Conservation (phyloP, 805 yeast genomes). For the Phaffomyces antillensis region DNA sequence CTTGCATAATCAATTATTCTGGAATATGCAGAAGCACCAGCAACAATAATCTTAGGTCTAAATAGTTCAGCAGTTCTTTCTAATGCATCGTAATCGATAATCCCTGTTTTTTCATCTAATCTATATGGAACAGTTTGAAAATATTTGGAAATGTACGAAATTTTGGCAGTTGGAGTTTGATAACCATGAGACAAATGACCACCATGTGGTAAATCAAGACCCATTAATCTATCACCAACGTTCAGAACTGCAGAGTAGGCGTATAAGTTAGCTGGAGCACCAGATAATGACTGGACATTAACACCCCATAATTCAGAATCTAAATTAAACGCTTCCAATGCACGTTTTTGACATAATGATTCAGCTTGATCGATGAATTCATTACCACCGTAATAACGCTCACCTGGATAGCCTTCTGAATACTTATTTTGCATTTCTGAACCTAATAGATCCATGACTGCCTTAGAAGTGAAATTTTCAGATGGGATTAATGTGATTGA, state of each 20-base stretch:
- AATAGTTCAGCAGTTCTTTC: slow-evolving; percentile 85
- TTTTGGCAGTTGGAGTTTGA: slow-evolving; percentile 89
- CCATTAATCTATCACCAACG: slow-evolving; percentile 96
- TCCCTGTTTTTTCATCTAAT: slow-evolving; percentile 83
- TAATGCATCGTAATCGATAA: slow-evolving; percentile 92
- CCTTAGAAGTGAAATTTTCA: slow-evolving; percentile 93
- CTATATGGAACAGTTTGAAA: slow-evolving; percentile 99
- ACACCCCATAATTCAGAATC: slow-evolving; percentile 91
- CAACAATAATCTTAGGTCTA: slow-evolving; percentile 95
- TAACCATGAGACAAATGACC: slow-evolving; percentile 98
- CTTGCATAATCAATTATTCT: slow-evolving; percentile 94
- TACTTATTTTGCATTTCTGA: slow-evolving; percentile 98
- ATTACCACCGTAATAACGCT: slow-evolving; percentile 98
- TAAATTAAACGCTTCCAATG: slow-evolving; percentile 79
- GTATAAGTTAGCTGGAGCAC: slow-evolving; percentile 96
- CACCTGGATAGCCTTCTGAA: slow-evolving; percentile 99
- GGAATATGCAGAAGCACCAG: slow-evolving; percentile 98
- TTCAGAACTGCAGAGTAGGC: slow-evolving; percentile 93
- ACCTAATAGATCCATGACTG: slow-evolving; percentile 95
- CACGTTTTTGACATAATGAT: slow-evolving; percentile 87
- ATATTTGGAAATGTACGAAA: slow-evolving; percentile 92
- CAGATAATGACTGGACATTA: slow-evolving; percentile 92
- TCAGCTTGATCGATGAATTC: slow-evolving; percentile 95
- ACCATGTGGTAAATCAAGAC: slow-evolving; percentile 96
- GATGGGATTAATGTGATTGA: slow-evolving; percentile 93